These are phyloP conservation scores for Penicillium paradoxum DNA, from an alignment of 495 filamentous ascomycete species.

Conservation along the genomic window DNA sequence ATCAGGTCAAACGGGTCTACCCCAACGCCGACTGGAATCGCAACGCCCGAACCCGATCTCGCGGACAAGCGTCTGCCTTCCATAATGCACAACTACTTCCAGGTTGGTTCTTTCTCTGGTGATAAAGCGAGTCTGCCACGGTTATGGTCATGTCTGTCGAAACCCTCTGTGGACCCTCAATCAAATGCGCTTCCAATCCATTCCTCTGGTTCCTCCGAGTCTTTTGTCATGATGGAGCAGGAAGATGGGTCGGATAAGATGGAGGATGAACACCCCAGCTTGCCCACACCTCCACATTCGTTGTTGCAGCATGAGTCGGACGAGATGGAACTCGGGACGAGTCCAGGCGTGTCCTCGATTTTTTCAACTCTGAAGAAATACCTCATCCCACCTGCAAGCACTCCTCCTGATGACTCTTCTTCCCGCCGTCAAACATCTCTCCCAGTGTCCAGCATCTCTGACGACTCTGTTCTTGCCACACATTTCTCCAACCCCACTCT, in stretches of 20 bases:
- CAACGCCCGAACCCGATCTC: constrained; percentile 83
- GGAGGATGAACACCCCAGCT: constrained; percentile 26
- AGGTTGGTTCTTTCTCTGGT: constrained; percentile 78
- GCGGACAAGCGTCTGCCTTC: constrained; percentile 86
- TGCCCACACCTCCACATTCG: constrained; percentile 44
- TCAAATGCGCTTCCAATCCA: constrained; percentile 11
- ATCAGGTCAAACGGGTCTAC: constrained; percentile 74
- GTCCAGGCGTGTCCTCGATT: constrained; percentile 37
- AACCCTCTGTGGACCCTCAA: constrained; percentile 16
- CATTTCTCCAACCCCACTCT: constrained; percentile 73
- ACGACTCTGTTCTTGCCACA: constrained; percentile 62
- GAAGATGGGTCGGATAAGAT: constrained; percentile 29
- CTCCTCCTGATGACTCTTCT: constrained; percentile 29
- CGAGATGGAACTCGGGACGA: constrained; percentile 32
- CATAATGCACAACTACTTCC: constrained; percentile 90
- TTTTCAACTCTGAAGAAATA: constrained; percentile 42
- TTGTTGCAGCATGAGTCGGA: constrained; percentile 42
- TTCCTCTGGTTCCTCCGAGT: constrained; percentile 31
- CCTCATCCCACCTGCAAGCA: constrained; percentile 30
- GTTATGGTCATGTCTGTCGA: constrained; percentile 34
- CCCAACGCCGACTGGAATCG: constrained; percentile 63
- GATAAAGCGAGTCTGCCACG: constrained; percentile 49
- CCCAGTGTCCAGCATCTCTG: constrained; percentile 62
- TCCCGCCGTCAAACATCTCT: constrained; percentile 50
- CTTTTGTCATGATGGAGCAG: constrained; percentile 39